These are phyloP conservation scores for Roridomyces roridus DNA, from an alignment of 768 basidiomycete genomes.

Conservation along the genomic window DNA sequence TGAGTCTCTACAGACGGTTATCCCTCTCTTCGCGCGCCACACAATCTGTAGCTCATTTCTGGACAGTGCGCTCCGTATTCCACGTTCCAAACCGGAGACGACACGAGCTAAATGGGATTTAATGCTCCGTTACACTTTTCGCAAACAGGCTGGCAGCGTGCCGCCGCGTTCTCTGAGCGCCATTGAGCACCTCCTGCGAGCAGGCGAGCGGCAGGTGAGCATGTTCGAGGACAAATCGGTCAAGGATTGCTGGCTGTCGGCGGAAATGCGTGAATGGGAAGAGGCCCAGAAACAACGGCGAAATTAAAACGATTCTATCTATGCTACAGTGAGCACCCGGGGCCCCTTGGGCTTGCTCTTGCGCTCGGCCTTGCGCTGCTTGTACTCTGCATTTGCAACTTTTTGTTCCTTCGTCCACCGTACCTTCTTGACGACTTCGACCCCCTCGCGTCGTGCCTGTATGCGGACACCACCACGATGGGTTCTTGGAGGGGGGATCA, in stretches of 20 bases:
- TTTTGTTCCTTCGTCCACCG: slow-evolving; percentile 28
- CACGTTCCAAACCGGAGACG: slow-evolving; percentile 64
- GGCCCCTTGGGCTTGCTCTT: not conserved
- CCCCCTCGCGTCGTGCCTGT: not conserved
- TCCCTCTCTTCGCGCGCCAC: slow-evolving; percentile 1
- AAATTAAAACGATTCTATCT: slow-evolving; percentile 9
- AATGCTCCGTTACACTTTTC: slow-evolving; percentile 74
- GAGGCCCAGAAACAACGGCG: slow-evolving; percentile 29
- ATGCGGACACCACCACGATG: slow-evolving; percentile 13
- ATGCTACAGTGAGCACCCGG: slow-evolving; percentile 11
- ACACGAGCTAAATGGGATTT: slow-evolving; percentile 71
- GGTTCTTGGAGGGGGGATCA: not conserved
- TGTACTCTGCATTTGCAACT: slow-evolving; percentile 8
- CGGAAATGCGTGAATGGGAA: slow-evolving; percentile 74
- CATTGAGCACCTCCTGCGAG: slow-evolving; percentile 80
- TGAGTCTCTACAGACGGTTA: slow-evolving; percentile 51
- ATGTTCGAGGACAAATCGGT: slow-evolving; percentile 70
- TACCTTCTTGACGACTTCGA: slow-evolving; percentile 9
- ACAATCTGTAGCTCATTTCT: slow-evolving; percentile 1
- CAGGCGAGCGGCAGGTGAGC: slow-evolving; percentile 70
- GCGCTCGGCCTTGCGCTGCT: slow-evolving; percentile 9
- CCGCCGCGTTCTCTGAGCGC: slow-evolving; percentile 70
- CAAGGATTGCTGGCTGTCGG: slow-evolving; percentile 77
- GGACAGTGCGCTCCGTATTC: slow-evolving; percentile 77
- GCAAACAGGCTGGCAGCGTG: slow-evolving; percentile 61